Conservation (phyloP, 305 asterid species). For the Solanum hybrid region DNA sequence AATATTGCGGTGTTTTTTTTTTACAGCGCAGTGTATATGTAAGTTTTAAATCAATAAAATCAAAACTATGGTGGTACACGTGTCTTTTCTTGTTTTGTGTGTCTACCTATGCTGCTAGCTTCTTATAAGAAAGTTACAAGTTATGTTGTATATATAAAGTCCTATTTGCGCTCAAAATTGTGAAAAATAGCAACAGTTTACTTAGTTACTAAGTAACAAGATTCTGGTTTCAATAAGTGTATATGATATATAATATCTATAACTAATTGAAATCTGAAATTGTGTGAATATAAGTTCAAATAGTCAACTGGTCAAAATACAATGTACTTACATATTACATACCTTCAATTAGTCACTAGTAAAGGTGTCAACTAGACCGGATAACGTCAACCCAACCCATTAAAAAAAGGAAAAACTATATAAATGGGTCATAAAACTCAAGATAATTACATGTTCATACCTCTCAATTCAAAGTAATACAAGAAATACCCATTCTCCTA, state of each 20-base stretch:
- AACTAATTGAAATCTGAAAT: background rate
- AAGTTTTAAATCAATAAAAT: background rate
- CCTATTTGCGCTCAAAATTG: background rate
- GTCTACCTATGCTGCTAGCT: background rate
- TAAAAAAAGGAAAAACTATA: background rate
- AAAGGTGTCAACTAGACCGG: background rate
- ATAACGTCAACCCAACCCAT: background rate
- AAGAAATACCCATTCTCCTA: too few species aligned
- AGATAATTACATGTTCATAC: background rate
- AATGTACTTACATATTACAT: background rate
- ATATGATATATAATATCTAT: background rate
- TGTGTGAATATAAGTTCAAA: background rate
- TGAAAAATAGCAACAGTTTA: background rate
- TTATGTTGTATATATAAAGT: background rate
- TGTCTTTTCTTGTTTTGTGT: background rate
- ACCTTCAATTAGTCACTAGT: background rate
- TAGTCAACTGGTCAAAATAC: background rate
- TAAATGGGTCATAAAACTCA: too few species aligned
- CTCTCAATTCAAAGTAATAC: background rate
- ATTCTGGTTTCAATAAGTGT: background rate
- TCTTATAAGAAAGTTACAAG: background rate
- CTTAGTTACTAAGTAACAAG: background rate
- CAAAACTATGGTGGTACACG: background rate
- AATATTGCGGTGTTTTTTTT: background rate
- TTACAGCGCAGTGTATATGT: background rate